Conservation (phyloP, 139 green algal species). For the Tetraselmis chui region DNA sequence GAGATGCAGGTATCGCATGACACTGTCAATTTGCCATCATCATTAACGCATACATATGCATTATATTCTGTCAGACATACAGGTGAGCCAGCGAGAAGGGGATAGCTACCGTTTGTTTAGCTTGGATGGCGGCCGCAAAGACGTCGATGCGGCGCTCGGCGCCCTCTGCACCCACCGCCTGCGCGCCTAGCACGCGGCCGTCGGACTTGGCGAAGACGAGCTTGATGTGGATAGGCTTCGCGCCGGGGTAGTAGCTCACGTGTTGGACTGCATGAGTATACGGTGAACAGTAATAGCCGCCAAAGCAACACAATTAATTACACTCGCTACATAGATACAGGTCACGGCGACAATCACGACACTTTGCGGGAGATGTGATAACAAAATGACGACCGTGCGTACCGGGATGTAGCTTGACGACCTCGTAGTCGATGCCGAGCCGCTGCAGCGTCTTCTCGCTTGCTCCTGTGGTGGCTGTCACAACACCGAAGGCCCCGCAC, state of each 20-base stretch:
- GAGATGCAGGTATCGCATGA: no score
- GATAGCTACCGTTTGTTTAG: background rate
- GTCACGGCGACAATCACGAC: no score
- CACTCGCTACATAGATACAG: no score
- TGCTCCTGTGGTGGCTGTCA: constrained; percentile 33
- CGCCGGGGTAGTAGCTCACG: constrained; percentile 49
- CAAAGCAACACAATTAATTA: no score
- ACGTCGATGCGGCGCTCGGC: constrained; percentile 50
- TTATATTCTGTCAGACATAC: no score
- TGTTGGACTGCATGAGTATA: constrained; percentile 22
- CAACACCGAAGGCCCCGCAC: constrained; percentile 36
- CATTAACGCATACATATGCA: no score
- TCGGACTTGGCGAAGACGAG: constrained; percentile 33
- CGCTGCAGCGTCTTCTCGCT: constrained; percentile 39
- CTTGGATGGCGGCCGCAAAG: constrained; percentile 26
- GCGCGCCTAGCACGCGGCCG: constrained; percentile 37
- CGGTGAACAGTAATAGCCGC: no score
- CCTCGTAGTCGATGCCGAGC: constrained; percentile 7
- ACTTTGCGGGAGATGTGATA: no score
- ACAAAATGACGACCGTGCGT: no score
- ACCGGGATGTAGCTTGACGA: background rate
- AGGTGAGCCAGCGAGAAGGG: no score
- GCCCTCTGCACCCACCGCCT: constrained; percentile 38
- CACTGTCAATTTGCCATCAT: no score
- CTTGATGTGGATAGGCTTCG: constrained; percentile 40